These are phyloP conservation scores for Auricularia cornea DNA, from an alignment of 768 basidiomycete species.

Conservation along the genomic window DNA sequence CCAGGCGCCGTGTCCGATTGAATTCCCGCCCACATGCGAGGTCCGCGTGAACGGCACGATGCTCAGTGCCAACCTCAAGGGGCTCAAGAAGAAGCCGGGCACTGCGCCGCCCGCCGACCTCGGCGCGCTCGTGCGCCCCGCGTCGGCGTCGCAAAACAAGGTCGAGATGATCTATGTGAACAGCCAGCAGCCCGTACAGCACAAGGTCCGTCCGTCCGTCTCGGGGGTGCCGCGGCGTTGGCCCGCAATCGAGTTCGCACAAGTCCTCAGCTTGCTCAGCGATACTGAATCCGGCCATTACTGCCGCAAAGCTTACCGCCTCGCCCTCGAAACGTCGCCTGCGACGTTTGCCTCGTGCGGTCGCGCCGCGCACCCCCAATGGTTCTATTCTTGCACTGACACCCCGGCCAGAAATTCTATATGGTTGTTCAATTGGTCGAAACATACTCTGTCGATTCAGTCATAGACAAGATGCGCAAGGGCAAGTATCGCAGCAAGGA, in stretches of 20 bases:
- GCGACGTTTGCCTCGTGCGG: too few relatives aligned
- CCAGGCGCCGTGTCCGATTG: constrained; percentile 59
- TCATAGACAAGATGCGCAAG: constrained; percentile 62
- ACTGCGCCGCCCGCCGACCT: constrained; percentile 86
- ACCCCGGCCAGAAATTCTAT: constrained; percentile 63
- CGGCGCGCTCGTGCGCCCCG: constrained; percentile 33
- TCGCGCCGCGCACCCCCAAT: too few relatives aligned
- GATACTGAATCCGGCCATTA: too few relatives aligned
- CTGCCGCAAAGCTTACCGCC: too few relatives aligned
- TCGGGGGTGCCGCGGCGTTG: too few relatives aligned
- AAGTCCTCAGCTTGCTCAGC: too few relatives aligned
- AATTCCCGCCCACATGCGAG: constrained; percentile 89
- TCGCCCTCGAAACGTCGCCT: too few relatives aligned
- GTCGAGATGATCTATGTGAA: constrained; percentile 89
- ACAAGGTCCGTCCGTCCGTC: constrained; percentile 45
- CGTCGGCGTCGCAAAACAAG: constrained; percentile 47
- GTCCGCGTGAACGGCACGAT: constrained; percentile 71
- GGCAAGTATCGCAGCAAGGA: constrained; percentile 55
- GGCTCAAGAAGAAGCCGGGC: constrained; percentile 91
- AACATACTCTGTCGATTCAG: constrained; percentile 54
- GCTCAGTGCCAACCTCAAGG: constrained; percentile 72
- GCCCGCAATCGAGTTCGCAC: too few relatives aligned
- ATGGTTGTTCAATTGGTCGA: constrained; percentile 81
- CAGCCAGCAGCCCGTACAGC: constrained; percentile 64
- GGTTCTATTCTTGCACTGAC: too few relatives aligned